Percentiles rank a stretch among this genome's conserved stretches.
phyloP scores from a whole-genome alignment of 2,329 filamentous ascomycete genomes.

The Pseudodiploospora longispora region DNA sequence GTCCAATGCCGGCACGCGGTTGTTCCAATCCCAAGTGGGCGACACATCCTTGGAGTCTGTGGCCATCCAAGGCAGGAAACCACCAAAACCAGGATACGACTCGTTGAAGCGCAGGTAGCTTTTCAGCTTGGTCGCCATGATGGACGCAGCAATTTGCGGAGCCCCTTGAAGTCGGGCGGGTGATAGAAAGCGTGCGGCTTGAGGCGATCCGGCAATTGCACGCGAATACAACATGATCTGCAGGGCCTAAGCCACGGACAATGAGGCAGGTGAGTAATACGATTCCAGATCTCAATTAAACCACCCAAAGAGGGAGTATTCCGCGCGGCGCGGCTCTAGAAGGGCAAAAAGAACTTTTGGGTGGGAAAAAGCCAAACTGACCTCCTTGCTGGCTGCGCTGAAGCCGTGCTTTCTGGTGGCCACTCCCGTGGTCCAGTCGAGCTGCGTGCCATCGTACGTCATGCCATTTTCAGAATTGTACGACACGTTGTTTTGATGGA shows the following conservation, averaged over 20 bases:
- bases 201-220: constrained; percentile 26
- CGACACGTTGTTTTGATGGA: constrained; percentile 31
- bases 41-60: no score
- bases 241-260: constrained; percentile 20
- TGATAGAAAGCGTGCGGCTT: constrained; percentile 31
- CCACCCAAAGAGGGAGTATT: background rate
- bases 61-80: constrained; percentile 28
- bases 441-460: constrained; percentile 31
- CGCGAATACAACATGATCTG: constrained; percentile 37
- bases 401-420: constrained; percentile 27
- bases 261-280: no score
- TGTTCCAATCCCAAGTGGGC: no score
- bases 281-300: background rate
- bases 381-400: constrained; percentile 31
- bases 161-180: constrained; percentile 24
- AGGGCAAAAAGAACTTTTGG: background rate
- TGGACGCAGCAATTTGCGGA: constrained; percentile 23
- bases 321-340: background rate
- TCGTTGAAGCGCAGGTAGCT: constrained; percentile 32
- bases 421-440: constrained; percentile 29
- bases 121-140: constrained; percentile 30
- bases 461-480: constrained; percentile 35
- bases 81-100: constrained; percentile 32
- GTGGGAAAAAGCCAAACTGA: constrained; percentile 8
- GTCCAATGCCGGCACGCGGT: no score